Base-by-base conservation (phyloP, 768 basidiomycete genomes). In the Gymnopilus junonius region DNA sequence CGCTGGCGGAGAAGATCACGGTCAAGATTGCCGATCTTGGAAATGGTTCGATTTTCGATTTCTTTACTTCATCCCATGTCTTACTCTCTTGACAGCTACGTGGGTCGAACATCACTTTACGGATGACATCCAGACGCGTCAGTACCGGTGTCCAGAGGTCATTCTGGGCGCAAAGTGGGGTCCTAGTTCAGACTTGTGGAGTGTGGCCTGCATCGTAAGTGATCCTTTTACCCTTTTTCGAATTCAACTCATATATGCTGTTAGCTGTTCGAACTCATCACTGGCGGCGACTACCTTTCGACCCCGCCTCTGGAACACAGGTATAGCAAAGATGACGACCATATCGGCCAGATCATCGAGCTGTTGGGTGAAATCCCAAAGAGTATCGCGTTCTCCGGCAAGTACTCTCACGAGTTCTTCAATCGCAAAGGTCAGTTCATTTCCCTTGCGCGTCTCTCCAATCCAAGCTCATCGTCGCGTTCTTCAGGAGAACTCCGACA, bases 11-110 rank as follows among this genome's bases (percentile, higher is more conserved):
- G 58, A 87, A 87, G 73, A 97, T 99, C 65, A 98, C 95, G 6
- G 97, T 99, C 56, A 98, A 99, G 84, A 99, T 99, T 72, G 97
- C 97, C 31, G 97, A 99, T 84, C 78, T 99, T 57, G 97, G 97
- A 8, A 99, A 99, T 75, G 94, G 94, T 87, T 72, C 62, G 88
- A 77, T 45, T 43, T 11, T 66, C 39, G 53, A 43, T 55, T 59
- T 55, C 27, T 39, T 60, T 59, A 32, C 42, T 59, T 53, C 12
- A 7, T 58, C 21, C 51, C 34, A 39, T 57, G 39, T 40, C 29
- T 29, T 27, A 31, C 45, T 34, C n/a, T 66, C 21, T 8, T 43
- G 42, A 43, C 42, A 90, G 92, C 92, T 10, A 94, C 92, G 1
- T 93, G 92, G 92, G 87, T 87, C 31, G 93, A 97, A 70, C 93